These are phyloP conservation scores for Cinnamomum chago DNA, from an alignment of 164 flowering plant genomes.

Conservation along the genomic window DNA sequence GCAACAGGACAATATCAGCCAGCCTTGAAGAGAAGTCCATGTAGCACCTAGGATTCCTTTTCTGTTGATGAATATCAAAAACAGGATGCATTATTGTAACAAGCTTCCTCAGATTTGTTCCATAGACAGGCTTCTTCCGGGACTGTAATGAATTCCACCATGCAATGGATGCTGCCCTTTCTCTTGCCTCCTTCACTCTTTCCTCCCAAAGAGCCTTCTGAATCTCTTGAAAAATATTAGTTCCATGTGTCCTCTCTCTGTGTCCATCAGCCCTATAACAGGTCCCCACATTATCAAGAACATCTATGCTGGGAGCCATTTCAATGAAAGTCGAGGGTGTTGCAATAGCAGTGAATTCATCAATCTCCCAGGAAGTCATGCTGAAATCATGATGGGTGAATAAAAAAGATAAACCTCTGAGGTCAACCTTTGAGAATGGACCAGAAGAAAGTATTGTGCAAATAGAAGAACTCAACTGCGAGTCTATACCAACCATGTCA, in stretches of 20 bases:
- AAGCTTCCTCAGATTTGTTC: slow-evolving; percentile 55
- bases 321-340: slow-evolving; percentile 61
- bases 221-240: slow-evolving; percentile 78
- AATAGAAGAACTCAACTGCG: slow-evolving; percentile 66
- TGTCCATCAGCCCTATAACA: slow-evolving; percentile 10
- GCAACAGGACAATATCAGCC: slow-evolving; percentile 73
- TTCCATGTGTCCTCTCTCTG: slow-evolving; percentile 38
- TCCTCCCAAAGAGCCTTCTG: slow-evolving; percentile 67
- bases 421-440: slow-evolving; percentile 59
- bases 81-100: slow-evolving; percentile 65
- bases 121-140: slow-evolving; percentile 65
- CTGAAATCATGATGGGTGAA: slow-evolving; percentile 80
- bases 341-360: slow-evolving; percentile 64
- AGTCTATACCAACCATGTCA: slow-evolving; percentile 80
- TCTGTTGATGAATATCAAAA: slow-evolving; percentile 47
- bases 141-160: slow-evolving; percentile 99
- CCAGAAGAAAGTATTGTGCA: slow-evolving; percentile 52
- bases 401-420: slow-evolving; percentile 56
- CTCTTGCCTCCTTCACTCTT: slow-evolving; percentile 63
- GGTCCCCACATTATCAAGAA: slow-evolving; percentile 23
- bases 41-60: slow-evolving; percentile 45
- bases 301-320: slow-evolving; percentile 24
- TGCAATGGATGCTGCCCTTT: slow-evolving; percentile 74
- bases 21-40: slow-evolving; percentile 65
- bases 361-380: slow-evolving; percentile 93